phyloP scores from a whole-genome alignment of 352 stramenopile genomes.

The Globisporangium paroecandrum region DNA sequence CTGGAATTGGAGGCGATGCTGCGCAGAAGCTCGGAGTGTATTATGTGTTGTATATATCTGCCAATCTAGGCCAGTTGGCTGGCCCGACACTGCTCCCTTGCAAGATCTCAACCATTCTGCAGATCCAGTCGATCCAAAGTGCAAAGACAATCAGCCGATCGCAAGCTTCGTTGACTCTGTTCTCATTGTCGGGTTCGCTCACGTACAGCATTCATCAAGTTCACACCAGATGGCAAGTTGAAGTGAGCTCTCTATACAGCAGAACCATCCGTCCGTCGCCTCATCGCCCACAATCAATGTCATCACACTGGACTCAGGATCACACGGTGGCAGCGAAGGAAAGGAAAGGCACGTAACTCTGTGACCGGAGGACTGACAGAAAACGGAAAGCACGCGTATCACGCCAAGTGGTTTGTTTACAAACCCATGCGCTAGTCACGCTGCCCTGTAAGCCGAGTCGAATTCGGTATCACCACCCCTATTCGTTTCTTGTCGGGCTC shows the following conservation, averaged over 20 bases:
- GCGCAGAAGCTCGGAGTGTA: too few relatives aligned
- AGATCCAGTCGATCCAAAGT: neutral
- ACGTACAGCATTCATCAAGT: neutral
- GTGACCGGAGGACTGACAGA: neutral
- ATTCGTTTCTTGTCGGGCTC: constrained; percentile 9
- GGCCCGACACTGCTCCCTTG: too few relatives aligned
- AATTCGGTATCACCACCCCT: neutral
- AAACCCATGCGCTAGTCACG: neutral
- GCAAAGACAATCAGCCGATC: neutral
- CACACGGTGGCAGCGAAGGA: neutral
- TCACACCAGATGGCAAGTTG: neutral
- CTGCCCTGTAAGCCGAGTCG: neutral
- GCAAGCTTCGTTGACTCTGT: neutral
- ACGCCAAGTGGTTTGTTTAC: neutral
- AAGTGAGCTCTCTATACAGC: neutral
- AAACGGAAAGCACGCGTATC: neutral
- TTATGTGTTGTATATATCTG: too few relatives aligned
- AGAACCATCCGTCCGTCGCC: neutral
- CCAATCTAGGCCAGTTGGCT: too few relatives aligned
- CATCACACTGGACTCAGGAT: neutral
- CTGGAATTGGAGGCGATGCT: too few relatives aligned
- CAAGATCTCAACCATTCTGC: too few relatives aligned
- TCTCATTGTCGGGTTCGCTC: neutral
- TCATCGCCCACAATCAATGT: neutral
- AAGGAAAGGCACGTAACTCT: neutral